These are phyloP conservation scores for Magnolia officinalis DNA, from an alignment of 164 flowering plant species.

Conservation along the genomic window DNA sequence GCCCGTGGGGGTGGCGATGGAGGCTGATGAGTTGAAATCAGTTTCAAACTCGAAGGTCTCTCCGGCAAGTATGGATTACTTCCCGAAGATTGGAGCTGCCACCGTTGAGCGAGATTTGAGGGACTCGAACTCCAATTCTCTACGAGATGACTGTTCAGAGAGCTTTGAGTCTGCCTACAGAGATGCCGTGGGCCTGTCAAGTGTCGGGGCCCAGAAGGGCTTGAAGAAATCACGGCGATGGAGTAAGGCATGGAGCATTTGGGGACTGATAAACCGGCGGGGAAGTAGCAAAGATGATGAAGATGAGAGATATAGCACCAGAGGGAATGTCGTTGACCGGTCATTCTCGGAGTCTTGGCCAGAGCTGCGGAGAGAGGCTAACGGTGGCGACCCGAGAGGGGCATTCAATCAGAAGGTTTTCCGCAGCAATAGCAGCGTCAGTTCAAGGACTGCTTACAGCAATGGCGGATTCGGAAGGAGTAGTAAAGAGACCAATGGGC, in stretches of 20 bases:
- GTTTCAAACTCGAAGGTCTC: constrained; percentile 55
- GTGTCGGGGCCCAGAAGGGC: constrained; percentile 40
- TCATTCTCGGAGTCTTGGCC: constrained; percentile 87
- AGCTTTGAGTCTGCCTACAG: constrained; percentile 52
- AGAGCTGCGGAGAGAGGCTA: constrained; percentile 49
- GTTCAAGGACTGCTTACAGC: constrained; percentile 55
- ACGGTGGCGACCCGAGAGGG: constrained; percentile 42
- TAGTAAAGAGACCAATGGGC: constrained; percentile 34
- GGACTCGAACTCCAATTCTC: constrained; percentile 57
- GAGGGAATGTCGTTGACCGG: constrained; percentile 71
- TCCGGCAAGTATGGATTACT: constrained; percentile 35
- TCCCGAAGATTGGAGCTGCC: constrained; percentile 28
- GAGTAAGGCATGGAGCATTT: constrained; percentile 79
- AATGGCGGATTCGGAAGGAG: constrained; percentile 31
- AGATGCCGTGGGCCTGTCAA: constrained; percentile 34
- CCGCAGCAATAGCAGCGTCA: constrained; percentile 76
- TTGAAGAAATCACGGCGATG: constrained; percentile 73
- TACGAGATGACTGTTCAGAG: constrained; percentile 71
- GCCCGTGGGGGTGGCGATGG: constrained; percentile 48
- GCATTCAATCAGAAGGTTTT: constrained; percentile 41
- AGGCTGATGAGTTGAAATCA: constrained; percentile 57
- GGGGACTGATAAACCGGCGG: constrained; percentile 71
- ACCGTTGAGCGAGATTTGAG: constrained; percentile 37
- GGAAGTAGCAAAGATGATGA: constrained; percentile 58
- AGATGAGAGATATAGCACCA: constrained; percentile 48